phyloP scores from a whole-genome alignment of 371 early-diverging fungal genomes.

The Lichtheimia corymbifera region DNA sequence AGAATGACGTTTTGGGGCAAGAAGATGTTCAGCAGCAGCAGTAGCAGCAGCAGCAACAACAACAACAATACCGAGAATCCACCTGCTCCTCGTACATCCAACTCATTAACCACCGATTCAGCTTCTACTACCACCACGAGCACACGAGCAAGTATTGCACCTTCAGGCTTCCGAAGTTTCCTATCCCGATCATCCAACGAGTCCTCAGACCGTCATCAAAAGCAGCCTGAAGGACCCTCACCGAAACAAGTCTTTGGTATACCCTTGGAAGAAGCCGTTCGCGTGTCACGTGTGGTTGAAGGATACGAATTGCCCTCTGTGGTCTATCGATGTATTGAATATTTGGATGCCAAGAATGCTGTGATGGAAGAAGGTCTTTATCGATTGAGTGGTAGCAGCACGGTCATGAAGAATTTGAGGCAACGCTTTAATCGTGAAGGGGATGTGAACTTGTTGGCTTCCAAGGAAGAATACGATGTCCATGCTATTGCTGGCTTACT shows the following conservation, averaged over 20 bases:
- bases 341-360: constrained; percentile 83
- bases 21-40: constrained; percentile 42
- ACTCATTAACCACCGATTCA: not conserved
- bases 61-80: not conserved
- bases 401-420: constrained; percentile 72
- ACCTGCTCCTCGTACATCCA: constrained; percentile 9
- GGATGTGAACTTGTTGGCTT: constrained; percentile 61
- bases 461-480: constrained; percentile 64
- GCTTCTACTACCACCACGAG: not conserved
- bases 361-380: constrained; percentile 93
- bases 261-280: constrained; percentile 67
- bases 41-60: constrained; percentile 5
- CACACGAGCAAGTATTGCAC: constrained; percentile 9
- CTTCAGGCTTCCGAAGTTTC: constrained; percentile 24
- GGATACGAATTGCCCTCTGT: constrained; percentile 86
- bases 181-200: constrained; percentile 25
- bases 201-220: not conserved
- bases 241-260: constrained; percentile 73
- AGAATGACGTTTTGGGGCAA: constrained; percentile 57
- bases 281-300: constrained; percentile 65
- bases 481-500: constrained; percentile 84
- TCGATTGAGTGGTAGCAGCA: constrained; percentile 83
- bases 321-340: constrained; percentile 94
- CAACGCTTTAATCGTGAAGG: constrained; percentile 78
- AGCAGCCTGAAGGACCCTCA: not conserved